Conservation (phyloP, 495 filamentous ascomycete genomes). For the Hypoxylon rickii region DNA sequence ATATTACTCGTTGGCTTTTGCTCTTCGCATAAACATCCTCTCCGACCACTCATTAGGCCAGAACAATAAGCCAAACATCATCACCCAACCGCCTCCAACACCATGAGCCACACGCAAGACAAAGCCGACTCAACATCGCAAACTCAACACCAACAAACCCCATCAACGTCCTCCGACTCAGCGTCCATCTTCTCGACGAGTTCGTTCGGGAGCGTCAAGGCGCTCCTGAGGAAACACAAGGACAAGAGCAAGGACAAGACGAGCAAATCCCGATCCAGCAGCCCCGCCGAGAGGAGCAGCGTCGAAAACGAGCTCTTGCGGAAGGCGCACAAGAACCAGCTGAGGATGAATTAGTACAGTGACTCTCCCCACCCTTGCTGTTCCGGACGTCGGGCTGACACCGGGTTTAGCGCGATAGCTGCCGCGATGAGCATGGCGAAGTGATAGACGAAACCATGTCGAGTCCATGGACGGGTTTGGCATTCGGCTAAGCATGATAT, state of each 20-base stretch:
- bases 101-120: slow-evolving; percentile 31
- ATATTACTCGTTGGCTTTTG: no score
- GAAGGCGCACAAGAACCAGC: slow-evolving; percentile 17
- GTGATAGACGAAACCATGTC: no score
- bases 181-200: slow-evolving; percentile 39
- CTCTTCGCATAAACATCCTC: no score
- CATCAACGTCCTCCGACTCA: slow-evolving; percentile 22
- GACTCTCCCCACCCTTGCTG: no score
- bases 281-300: slow-evolving; percentile 1
- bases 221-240: slow-evolving; percentile 20
- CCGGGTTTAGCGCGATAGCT: no score
- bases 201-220: slow-evolving; percentile 37
- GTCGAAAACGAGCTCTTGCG: slow-evolving; percentile 13
- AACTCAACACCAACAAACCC: slow-evolving; percentile 1
- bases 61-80: background rate
- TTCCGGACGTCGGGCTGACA: no score
- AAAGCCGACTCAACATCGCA: slow-evolving; percentile 18
- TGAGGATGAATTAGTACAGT: slow-evolving; percentile 20
- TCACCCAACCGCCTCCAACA: slow-evolving; percentile 1
- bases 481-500: no score
- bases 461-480: no score
- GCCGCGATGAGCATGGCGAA: no score
- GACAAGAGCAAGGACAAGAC: background rate
- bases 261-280: background rate
- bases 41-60: no score